These are phyloP conservation scores for Cystobasidium slooffiae DNA, from an alignment of 1,284 basidiomycete species.

Conservation along the genomic window DNA sequence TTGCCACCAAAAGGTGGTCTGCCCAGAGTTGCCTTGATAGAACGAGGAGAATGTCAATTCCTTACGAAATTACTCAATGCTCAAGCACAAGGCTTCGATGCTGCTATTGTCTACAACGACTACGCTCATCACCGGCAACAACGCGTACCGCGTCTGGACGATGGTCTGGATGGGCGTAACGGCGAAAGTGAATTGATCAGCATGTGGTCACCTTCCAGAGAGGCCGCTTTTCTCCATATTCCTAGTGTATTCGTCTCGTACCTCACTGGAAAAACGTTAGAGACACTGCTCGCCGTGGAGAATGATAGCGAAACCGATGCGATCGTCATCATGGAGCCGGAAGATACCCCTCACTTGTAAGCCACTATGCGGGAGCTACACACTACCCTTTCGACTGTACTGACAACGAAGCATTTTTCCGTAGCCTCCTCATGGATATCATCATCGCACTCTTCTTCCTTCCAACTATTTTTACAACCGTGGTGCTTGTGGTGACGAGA, in stretches of 20 bases:
- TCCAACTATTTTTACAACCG: constrained; percentile 35
- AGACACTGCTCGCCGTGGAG: constrained; percentile 26
- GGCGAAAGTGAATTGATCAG: constrained; percentile 40
- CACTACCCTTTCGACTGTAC: too few relatives aligned
- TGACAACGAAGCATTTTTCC: too few relatives aligned
- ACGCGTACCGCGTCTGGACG: not conserved
- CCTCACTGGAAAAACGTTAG: constrained; percentile 21
- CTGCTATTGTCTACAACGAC: constrained; percentile 41
- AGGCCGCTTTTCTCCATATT: constrained; percentile 27
- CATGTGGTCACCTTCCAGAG: constrained; percentile 37
- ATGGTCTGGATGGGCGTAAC: not conserved
- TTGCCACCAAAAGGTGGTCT: constrained; percentile 1
- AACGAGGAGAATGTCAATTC: constrained; percentile 41
- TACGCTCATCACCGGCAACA: constrained; percentile 12
- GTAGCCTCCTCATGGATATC: constrained; percentile 40
- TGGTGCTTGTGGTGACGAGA: constrained; percentile 20
- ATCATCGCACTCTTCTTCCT: constrained; percentile 43
- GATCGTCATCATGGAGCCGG: constrained; percentile 26
- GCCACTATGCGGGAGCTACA: not conserved
- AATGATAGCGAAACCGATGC: constrained; percentile 2
- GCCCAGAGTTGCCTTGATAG: constrained; percentile 26
- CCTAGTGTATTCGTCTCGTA: constrained; percentile 31
- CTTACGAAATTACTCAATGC: constrained; percentile 36
- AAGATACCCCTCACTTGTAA: constrained; percentile 37
- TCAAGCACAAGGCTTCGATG: constrained; percentile 34